Percentiles rank a stretch among this genome's conserved stretches.
phyloP scores from a whole-genome alignment of 208 protist genomes.

The Angomonas deanei region DNA sequence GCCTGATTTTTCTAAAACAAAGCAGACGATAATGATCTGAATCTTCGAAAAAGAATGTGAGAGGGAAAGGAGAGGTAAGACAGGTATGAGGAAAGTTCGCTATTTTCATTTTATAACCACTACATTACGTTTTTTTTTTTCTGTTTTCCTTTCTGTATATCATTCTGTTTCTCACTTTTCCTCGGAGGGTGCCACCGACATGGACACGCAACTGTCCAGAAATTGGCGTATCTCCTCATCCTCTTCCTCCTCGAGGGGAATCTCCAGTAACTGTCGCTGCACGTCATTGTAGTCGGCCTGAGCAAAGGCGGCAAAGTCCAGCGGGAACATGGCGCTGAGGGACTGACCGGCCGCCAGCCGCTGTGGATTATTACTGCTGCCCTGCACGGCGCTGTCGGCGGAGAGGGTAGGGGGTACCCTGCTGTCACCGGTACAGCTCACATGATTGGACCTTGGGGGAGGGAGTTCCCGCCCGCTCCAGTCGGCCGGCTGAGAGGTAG shows the following conservation, averaged over 20 bases:
- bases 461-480: background rate
- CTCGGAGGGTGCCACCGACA: background rate
- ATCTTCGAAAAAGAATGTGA: background rate
- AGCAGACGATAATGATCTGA: background rate
- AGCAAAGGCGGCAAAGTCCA: constrained; percentile 60
- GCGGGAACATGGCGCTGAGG: constrained; percentile 36
- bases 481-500: background rate
- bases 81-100: background rate
- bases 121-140: constrained; percentile 1
- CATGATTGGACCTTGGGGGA: too few relatives aligned
- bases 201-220: constrained; percentile 46
- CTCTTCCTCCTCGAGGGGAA: constrained; percentile 9
- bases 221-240: constrained; percentile 57
- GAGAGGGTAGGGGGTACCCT: background rate
- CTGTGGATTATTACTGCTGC: background rate
- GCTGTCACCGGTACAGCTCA: too few relatives aligned
- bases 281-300: background rate
- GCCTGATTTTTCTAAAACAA: too few relatives aligned
- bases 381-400: background rate
- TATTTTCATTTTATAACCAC: too few relatives aligned
- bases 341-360: constrained; percentile 7
- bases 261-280: background rate
- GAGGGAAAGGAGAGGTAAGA: background rate
- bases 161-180: background rate
- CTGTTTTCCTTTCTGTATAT: background rate